Conservation (phyloP, 306 rosid species). For the Inga laurina region DNA sequence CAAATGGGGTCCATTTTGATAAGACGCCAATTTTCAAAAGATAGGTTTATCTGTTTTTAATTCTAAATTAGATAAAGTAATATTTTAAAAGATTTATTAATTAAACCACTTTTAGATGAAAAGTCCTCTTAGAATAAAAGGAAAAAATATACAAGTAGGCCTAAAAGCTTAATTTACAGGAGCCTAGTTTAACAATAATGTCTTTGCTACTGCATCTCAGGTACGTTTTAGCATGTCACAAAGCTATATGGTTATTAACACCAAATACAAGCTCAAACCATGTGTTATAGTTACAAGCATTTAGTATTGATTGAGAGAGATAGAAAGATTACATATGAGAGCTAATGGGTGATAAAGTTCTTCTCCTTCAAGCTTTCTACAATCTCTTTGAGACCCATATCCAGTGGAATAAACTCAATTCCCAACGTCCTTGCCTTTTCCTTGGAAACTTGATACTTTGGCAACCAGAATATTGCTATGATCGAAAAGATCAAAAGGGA, state of each 20-base stretch:
- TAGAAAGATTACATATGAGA: neutral
- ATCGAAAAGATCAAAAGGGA: too few species aligned
- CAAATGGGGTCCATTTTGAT: too few species aligned
- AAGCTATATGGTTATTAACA: neutral
- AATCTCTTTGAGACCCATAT: neutral
- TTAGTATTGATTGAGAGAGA: neutral
- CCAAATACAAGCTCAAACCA: neutral
- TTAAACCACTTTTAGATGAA: too few species aligned
- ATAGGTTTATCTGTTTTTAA: too few species aligned
- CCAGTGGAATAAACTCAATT: neutral
- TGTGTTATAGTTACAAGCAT: neutral
- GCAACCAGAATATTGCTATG: neutral
- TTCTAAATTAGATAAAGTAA: too few species aligned
- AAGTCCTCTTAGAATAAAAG: too few species aligned
- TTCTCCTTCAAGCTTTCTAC: slow-evolving; percentile 5
- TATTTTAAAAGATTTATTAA: too few species aligned
- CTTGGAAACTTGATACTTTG: neutral
- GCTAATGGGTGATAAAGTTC: neutral
- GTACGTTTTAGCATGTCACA: neutral
- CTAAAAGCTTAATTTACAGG: too few species aligned
- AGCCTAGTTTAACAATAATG: too few species aligned
- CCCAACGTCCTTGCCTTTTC: neutral
- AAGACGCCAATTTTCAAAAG: too few species aligned
- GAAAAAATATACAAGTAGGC: too few species aligned
- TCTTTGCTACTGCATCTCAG: neutral